Evolutionary conservation across 2,329 filamentous ascomycete genomes (phyloP).

Genomic region (Cordyceps farinosa): DNA sequence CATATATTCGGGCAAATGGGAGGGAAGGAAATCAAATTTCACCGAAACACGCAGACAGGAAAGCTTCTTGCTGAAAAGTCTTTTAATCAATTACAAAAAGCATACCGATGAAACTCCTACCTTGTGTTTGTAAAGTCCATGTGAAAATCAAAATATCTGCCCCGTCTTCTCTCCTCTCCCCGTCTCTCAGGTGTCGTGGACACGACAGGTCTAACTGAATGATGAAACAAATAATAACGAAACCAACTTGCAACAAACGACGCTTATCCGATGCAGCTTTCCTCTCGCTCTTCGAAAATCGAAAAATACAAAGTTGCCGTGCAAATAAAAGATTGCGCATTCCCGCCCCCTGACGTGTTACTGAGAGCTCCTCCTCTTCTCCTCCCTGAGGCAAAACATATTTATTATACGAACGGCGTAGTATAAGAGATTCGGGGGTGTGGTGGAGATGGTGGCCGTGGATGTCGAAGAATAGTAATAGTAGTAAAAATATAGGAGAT

Average conservation of each 20-base stretch:
- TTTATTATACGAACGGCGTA: constrained; percentile 17
- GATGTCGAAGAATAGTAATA: constrained; percentile 3
- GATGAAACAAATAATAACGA: constrained; percentile 11
- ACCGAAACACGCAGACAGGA: neutral
- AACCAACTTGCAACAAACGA: constrained; percentile 7
- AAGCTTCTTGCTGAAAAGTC: neutral
- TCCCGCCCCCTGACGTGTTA: neutral
- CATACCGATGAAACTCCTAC: constrained; percentile 20
- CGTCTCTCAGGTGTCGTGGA: constrained; percentile 4
- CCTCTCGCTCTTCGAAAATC: neutral
- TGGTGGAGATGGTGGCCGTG: neutral
- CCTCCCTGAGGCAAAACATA: constrained; percentile 11
- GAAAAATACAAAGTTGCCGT: constrained; percentile 1
- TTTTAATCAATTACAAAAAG: constrained; percentile 20
- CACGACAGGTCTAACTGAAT: constrained; percentile 3
- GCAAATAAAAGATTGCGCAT: neutral
- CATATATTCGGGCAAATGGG: neutral
- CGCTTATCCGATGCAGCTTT: constrained; percentile 8
- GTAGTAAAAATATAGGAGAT: constrained; percentile 2
- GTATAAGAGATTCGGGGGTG: constrained; percentile 12
- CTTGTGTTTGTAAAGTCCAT: constrained; percentile 19
- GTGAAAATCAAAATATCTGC: constrained; percentile 13
- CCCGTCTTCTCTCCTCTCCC: neutral
- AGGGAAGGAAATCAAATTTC: neutral
- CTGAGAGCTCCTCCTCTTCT: constrained; percentile 4